Evolutionary conservation across 2,329 filamentous ascomycete genomes (phyloP), one percentile per base, ranked within the genome.

Genomic region (Ascochyta lentis): DNA sequence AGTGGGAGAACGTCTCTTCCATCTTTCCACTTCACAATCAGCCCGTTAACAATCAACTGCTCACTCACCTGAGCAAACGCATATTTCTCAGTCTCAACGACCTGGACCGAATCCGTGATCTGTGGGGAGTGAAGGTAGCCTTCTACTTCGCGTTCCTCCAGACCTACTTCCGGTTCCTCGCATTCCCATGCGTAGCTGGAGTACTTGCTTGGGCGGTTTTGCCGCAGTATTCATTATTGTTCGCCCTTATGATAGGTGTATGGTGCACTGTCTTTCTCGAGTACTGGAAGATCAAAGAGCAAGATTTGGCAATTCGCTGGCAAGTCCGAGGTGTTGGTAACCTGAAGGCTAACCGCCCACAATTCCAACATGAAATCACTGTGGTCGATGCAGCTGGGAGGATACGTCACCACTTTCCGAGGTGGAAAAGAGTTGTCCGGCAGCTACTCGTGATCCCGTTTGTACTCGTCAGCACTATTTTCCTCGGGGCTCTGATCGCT

Each of bases 1-100:
- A 86, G 60, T 95, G 91, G 90, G 85, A 88, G 68, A 81, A 88
- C 53, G 86, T 95, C 31, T 83, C 86, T 35, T 86, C 87, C 24
- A 79, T 95, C 23, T 96, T 96, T 66, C 89, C 91, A 1, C 81
- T 96, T 6, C 92, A 96, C 65, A 87, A 96, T 69, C 85, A 88
- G 67, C 76, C 78, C 12, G 90, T 91, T 77, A 96, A 95, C 75
- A 86, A 86, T 56, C 78, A 82, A 24, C 90, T 92, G 84, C 84
- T 96, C 61, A 86, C 88, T 70, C 83, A 88, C 60, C 89, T 91
- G 84, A 88, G 88, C 68, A 86, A 83, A 45, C 90, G 89, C 73
- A 89, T 89, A 58, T 81, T 88, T 39, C 79, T 93, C 23, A 85
- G 86, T 49, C 77, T 86, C 33, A 75, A 82, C 45, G 85, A 92